phyloP scores from a whole-genome alignment of 2,329 filamentous ascomycete species.

The Exophiala mesophila region DNA sequence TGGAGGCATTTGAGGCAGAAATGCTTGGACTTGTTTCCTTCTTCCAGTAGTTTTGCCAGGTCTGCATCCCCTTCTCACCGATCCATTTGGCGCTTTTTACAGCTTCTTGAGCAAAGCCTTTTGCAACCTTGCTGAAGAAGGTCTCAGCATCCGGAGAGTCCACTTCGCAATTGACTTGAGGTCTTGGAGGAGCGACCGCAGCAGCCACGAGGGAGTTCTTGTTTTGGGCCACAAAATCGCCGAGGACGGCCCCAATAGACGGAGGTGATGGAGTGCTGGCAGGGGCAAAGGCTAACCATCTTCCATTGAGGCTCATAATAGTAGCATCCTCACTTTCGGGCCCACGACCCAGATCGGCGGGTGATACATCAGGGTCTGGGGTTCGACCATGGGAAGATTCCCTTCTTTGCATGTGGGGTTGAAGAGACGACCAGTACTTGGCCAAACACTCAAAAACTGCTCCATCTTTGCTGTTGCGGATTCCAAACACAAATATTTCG shows the following conservation, averaged over 20 bases:
- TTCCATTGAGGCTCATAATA: constrained; percentile 40
- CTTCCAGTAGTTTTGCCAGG: constrained; percentile 49
- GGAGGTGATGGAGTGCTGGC: constrained; percentile 36
- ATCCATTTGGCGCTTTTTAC: constrained; percentile 47
- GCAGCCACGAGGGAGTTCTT: constrained; percentile 40
- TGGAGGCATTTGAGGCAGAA: constrained; percentile 29
- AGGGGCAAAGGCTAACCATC: constrained; percentile 45
- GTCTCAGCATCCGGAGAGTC: constrained; percentile 46
- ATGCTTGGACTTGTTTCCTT: constrained; percentile 32
- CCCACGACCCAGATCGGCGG: constrained; percentile 34
- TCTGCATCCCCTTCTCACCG: constrained; percentile 46
- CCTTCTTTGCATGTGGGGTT: constrained; percentile 45
- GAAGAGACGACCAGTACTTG: constrained; percentile 87
- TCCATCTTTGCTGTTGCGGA: constrained; percentile 24
- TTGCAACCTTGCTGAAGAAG: constrained; percentile 43
- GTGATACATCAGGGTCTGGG: constrained; percentile 40
- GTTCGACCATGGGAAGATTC: constrained; percentile 44
- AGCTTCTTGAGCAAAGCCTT: constrained; percentile 47
- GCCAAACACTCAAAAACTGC: constrained; percentile 63
- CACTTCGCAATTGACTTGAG: constrained; percentile 40
- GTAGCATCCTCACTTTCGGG: constrained; percentile 32
- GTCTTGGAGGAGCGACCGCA: constrained; percentile 39
- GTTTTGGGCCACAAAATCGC: constrained; percentile 31
- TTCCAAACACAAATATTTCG: constrained; percentile 74
- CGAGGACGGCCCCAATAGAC: constrained; percentile 40